Evolutionary conservation across 2,329 filamentous ascomycete species (phyloP).

Genomic region (Fusarium citri): DNA sequence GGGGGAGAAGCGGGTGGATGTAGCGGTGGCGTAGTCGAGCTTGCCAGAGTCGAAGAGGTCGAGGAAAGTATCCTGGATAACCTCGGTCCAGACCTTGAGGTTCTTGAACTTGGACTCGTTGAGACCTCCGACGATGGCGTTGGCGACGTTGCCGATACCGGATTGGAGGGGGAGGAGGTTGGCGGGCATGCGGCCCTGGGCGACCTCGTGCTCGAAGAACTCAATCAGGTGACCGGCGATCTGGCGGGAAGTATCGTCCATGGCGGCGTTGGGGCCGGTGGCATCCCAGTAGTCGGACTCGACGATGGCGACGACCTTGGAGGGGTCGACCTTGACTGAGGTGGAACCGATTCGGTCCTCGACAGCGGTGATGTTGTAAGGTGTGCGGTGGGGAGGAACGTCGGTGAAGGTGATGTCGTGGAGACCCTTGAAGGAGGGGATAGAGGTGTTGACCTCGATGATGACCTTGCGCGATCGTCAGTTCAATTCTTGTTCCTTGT

Average conservation of each 20-base stretch:
- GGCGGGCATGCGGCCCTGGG: conserved; percentile 78
- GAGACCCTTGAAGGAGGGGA: conserved; percentile 86
- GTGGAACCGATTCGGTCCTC: conserved; percentile 88
- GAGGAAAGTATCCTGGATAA: conserved; percentile 91
- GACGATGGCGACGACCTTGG: conserved; percentile 85
- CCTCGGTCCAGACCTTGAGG: conserved; percentile 93
- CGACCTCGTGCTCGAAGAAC: conserved; percentile 85
- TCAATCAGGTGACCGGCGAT: conserved; percentile 87
- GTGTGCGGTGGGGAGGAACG: conserved; percentile 82
- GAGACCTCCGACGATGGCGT: conserved; percentile 88
- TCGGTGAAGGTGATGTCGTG: conserved; percentile 95
- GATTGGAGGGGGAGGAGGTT: conserved; percentile 86
- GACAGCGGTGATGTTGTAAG: conserved; percentile 85
- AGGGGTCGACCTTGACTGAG: conserved; percentile 85
- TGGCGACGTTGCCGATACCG: conserved; percentile 93
- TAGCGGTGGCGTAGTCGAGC: conserved; percentile 90
- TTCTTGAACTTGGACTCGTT: conserved; percentile 85
- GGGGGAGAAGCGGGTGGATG: conserved; percentile 89
- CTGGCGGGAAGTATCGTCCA: conserved; percentile 76
- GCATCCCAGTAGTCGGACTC: conserved; percentile 86
- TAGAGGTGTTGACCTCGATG: conserved; percentile 89
- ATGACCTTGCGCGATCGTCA: conserved; percentile 67
- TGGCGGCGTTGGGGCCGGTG: conserved; percentile 78
- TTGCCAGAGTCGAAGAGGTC: conserved; percentile 91
- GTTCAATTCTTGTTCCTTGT: not conserved